phyloP scores from a whole-genome alignment of 139 green algal species.

The Desmodesmus armatus region DNA sequence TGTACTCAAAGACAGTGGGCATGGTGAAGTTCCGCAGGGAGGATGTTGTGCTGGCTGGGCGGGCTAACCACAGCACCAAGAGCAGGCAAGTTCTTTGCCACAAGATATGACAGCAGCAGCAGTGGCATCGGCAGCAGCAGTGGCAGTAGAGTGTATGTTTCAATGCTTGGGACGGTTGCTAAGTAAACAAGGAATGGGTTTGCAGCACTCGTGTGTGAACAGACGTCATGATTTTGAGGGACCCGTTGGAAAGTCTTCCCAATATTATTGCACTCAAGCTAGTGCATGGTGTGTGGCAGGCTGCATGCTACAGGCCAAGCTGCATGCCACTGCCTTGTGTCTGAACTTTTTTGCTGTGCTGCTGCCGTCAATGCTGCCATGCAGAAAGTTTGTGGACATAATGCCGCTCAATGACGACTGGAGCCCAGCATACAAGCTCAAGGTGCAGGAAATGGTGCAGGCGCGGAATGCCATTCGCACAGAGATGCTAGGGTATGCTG shows the following conservation, averaged over 20 bases:
- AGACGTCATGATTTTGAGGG: no score
- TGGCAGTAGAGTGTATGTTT: background rate
- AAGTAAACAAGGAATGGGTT: no score
- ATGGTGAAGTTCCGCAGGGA: constrained; percentile 73
- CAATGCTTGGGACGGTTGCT: no score
- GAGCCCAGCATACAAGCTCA: constrained; percentile 47
- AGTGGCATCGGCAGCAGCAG: background rate
- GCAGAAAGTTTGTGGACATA: constrained; percentile 56
- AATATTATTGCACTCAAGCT: no score
- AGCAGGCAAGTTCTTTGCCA: no score
- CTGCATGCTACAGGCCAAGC: no score
- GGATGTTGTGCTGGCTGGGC: constrained; percentile 7
- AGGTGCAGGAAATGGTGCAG: constrained; percentile 29
- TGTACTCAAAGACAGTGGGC: constrained; percentile 84
- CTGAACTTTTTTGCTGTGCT: no score
- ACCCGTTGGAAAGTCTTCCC: no score
- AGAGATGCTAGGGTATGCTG: constrained; percentile 6
- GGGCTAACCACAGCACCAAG: no score
- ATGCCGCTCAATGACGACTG: constrained; percentile 54
- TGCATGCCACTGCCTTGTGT: background rate
- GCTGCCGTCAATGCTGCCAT: constrained; percentile 41
- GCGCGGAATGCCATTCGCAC: constrained; percentile 9
- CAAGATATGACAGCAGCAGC: no score
- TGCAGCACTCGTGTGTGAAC: no score
- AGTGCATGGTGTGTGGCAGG: background rate